Evolutionary conservation across 257 asterid genomes (phyloP).

Genomic region (Petunia axillaris): DNA sequence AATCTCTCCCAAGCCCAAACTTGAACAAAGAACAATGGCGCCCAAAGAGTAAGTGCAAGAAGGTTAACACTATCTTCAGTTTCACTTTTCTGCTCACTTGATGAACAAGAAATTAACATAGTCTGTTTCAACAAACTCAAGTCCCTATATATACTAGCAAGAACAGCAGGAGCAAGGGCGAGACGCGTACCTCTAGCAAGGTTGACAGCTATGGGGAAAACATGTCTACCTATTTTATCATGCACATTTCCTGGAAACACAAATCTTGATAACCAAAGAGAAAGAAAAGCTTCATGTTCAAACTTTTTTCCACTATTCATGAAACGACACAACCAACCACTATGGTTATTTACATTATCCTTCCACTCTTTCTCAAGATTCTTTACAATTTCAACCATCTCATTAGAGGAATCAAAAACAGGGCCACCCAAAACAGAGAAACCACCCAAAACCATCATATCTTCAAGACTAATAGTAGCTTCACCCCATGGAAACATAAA

Average conservation of each 20-base stretch:
- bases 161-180: conserved; percentile 48
- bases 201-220: conserved; percentile 36
- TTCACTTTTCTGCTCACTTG: neutral
- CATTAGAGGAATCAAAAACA: conserved; percentile 27
- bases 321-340: conserved; percentile 34
- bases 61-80: conserved; percentile 7
- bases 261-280: conserved; percentile 46
- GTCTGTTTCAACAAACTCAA: conserved; percentile 37
- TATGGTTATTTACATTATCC: conserved; percentile 9
- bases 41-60: conserved; percentile 34
- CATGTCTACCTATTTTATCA: conserved; percentile 28
- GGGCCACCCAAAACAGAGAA: conserved; percentile 41
- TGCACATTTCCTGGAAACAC: conserved; percentile 40
- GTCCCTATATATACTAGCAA: conserved; percentile 50
- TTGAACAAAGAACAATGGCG: conserved; percentile 44
- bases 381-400: neutral
- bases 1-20: conserved; percentile 62
- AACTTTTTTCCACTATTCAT: conserved; percentile 22
- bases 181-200: conserved; percentile 44
- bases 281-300: conserved; percentile 54
- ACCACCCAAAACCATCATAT: conserved; percentile 47
- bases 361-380: conserved; percentile 4
- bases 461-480: conserved; percentile 49
- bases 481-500: conserved; percentile 59
- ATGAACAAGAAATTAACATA: conserved; percentile 25